These are phyloP conservation scores for Stephania cephalantha DNA, from an alignment of 164 flowering plant species.

Conservation along the genomic window DNA sequence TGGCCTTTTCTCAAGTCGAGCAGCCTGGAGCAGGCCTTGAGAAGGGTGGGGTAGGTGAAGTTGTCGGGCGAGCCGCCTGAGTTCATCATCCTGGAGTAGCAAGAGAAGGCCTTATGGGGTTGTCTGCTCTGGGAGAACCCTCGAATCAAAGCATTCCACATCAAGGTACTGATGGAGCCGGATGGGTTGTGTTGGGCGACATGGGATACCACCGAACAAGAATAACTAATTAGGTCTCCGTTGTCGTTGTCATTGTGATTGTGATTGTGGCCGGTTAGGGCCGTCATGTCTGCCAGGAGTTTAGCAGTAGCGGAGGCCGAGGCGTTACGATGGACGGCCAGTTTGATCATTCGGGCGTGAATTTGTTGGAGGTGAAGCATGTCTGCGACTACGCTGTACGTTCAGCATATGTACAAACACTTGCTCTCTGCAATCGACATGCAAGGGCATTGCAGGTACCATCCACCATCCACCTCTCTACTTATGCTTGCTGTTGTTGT, in stretches of 20 bases:
- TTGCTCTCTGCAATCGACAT: background rate
- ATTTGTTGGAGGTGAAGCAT: constrained; percentile 18
- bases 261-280: too few species aligned
- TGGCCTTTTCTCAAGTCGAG: constrained; percentile 14
- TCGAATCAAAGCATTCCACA: constrained; percentile 16
- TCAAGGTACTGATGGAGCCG: constrained; percentile 11
- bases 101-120: constrained; percentile 13
- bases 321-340: constrained; percentile 5
- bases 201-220: constrained; percentile 10
- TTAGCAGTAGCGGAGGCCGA: background rate
- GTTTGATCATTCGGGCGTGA: constrained; percentile 22
- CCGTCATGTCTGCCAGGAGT: background rate
- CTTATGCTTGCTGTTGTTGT: too few species aligned
- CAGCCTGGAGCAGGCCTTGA: constrained; percentile 19
- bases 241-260: background rate
- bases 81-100: constrained; percentile 10
- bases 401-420: background rate
- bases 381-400: constrained; percentile 1
- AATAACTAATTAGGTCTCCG: constrained; percentile 6
- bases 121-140: constrained; percentile 16
- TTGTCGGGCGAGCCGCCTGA: constrained; percentile 14
- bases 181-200: background rate
- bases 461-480: background rate
- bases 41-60: constrained; percentile 17
- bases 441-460: too few species aligned